Conservation (phyloP, 371 early-diverging fungal species). For the Dinochytrium kinnereticum region DNA sequence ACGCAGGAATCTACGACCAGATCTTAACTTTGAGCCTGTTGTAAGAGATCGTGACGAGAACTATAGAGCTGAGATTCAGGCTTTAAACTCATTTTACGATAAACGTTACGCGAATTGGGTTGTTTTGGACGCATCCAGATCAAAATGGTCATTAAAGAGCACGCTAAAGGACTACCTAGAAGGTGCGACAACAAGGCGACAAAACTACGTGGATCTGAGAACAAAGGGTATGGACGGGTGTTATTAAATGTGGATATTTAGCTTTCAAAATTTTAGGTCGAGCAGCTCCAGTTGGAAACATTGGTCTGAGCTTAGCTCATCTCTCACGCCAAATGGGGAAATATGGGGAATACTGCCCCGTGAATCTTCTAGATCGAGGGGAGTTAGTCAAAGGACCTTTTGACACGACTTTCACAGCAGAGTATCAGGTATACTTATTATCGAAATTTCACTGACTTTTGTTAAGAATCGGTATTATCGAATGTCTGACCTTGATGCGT, state of each 20-base stretch:
- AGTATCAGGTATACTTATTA: slow-evolving; percentile 42
- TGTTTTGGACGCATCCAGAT: slow-evolving; percentile 37
- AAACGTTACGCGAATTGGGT: slow-evolving; percentile 47
- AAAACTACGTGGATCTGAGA: slow-evolving; percentile 46
- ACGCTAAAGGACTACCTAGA: slow-evolving; percentile 20
- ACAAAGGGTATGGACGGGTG: slow-evolving; percentile 28
- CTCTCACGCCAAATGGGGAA: slow-evolving; percentile 38
- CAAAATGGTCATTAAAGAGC: slow-evolving; percentile 54
- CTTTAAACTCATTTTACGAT: slow-evolving; percentile 30
- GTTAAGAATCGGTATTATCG: slow-evolving; percentile 40
- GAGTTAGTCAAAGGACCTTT: slow-evolving; percentile 40
- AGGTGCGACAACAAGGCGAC: slow-evolving; percentile 37
- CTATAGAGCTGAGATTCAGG: slow-evolving; percentile 25
- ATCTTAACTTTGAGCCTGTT: slow-evolving; percentile 31
- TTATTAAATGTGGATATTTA: not conserved
- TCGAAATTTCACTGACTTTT: not conserved
- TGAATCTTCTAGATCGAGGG: slow-evolving; percentile 41
- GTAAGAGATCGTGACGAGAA: slow-evolving; percentile 16
- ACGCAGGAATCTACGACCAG: slow-evolving; percentile 10
- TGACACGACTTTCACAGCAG: slow-evolving; percentile 45
- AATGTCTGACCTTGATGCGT: slow-evolving; percentile 34
- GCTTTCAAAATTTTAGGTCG: slow-evolving; percentile 21
- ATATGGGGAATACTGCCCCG: slow-evolving; percentile 55
- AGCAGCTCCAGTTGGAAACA: slow-evolving; percentile 49
- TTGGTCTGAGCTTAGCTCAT: slow-evolving; percentile 38